A percentile compares a stretch with the other conserved stretches of the same genome.
These are phyloP conservation scores for Xylaria sp. DNA, from an alignment of 2,329 filamentous ascomycete genomes.

Conservation along the genomic window DNA sequence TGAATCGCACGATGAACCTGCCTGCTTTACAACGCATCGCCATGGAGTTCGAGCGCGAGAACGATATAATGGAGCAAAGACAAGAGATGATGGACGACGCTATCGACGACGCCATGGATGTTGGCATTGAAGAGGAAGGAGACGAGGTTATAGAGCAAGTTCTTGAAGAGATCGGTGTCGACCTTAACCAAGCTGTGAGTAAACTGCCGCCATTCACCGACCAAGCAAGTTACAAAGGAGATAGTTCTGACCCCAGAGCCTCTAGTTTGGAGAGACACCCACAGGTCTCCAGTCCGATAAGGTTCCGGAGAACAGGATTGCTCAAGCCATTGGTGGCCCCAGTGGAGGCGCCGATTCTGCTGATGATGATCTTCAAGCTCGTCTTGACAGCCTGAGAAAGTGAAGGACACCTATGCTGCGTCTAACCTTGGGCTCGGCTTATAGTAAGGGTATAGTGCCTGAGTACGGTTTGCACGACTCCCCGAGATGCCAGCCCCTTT, in stretches of 20 bases:
- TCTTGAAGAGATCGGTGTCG: conserved; percentile 92
- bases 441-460: conserved; percentile 1
- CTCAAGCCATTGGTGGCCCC: conserved; percentile 73
- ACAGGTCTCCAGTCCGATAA: conserved; percentile 70
- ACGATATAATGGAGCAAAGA: conserved; percentile 98
- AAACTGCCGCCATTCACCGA: neutral
- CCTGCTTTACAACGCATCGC: conserved; percentile 92
- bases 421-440: neutral
- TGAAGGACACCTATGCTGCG: conserved; percentile 27
- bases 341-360: conserved; percentile 54
- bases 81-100: conserved; percentile 99
- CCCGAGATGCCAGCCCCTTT: too few species aligned
- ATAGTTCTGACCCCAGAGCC: conserved; percentile 24
- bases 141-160: conserved; percentile 97
- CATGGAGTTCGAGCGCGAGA: conserved; percentile 98
- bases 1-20: conserved; percentile 98
- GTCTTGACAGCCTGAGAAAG: conserved; percentile 77
- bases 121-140: conserved; percentile 86
- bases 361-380: conserved; percentile 92
- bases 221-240: conserved; percentile 5
- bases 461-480: neutral
- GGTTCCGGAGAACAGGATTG: conserved; percentile 70
- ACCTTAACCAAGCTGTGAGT: conserved; percentile 82
- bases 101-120: conserved; percentile 91
- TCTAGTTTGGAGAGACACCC: conserved; percentile 84